phyloP scores from a whole-genome alignment of 2,329 filamentous ascomycete genomes.

The Trichoderma sp. region DNA sequence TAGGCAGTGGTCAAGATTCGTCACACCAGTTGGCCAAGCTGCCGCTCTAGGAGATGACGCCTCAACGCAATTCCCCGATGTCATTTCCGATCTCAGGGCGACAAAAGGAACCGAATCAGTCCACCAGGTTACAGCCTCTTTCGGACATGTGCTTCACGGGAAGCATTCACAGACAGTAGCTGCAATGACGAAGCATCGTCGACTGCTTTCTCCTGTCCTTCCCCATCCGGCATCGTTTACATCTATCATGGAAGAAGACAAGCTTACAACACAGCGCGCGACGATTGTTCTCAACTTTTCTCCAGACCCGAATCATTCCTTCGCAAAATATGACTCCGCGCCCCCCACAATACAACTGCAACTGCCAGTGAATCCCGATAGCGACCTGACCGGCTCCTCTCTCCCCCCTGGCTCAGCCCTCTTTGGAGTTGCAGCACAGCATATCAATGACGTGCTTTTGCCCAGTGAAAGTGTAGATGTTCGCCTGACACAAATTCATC shows the following conservation, averaged over 20 bases:
- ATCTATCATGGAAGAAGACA: conserved; percentile 35
- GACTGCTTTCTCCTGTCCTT: conserved; percentile 44
- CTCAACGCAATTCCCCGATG: not conserved
- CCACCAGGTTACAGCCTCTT: conserved; percentile 42
- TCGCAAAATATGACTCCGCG: not conserved
- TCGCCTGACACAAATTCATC: conserved; percentile 40
- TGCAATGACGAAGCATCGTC: conserved; percentile 25
- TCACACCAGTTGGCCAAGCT: conserved; percentile 24
- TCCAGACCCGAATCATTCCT: conserved; percentile 31
- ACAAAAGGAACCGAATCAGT: not conserved
- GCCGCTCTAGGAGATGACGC: not conserved
- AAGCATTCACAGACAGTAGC: conserved; percentile 21
- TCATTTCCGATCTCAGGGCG: not conserved
- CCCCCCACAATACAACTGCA: conserved; percentile 31
- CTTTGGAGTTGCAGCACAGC: conserved; percentile 30
- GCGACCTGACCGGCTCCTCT: conserved; percentile 30
- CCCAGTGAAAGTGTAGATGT: conserved; percentile 49
- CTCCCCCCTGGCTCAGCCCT: conserved; percentile 34
- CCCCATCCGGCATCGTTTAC: conserved; percentile 49
- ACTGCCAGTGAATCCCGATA: conserved; percentile 32
- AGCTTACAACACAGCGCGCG: conserved; percentile 28
- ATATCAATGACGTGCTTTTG: conserved; percentile 45
- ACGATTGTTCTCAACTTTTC: conserved; percentile 48
- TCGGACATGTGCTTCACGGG: conserved; percentile 51
- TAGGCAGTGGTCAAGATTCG: conserved; percentile 33